These are phyloP conservation scores for Nyssa sinensis DNA, from an alignment of 148 eudicot species.

Conservation along the genomic window DNA sequence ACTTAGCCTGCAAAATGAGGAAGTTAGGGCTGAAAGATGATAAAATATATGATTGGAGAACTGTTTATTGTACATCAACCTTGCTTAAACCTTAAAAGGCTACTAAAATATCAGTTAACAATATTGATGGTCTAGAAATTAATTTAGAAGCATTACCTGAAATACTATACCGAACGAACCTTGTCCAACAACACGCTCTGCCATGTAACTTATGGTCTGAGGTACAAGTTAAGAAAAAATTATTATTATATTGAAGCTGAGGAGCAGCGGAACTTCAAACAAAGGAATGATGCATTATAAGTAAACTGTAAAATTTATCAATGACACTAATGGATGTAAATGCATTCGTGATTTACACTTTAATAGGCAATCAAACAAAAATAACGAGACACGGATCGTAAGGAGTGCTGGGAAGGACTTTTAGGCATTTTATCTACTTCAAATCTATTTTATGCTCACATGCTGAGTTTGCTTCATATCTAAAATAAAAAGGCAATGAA, in stretches of 20 bases:
- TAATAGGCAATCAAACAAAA: background rate
- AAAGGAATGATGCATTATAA: background rate
- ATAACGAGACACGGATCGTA: too few relatives aligned
- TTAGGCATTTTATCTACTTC: background rate
- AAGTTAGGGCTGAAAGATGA: background rate
- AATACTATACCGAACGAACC: conserved; percentile 57
- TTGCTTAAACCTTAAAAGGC: background rate
- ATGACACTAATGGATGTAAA: background rate
- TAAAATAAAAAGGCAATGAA: background rate
- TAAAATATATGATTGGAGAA: background rate
- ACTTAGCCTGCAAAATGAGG: conserved; percentile 36
- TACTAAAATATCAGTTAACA: background rate
- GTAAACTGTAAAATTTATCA: background rate
- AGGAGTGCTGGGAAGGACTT: too few relatives aligned
- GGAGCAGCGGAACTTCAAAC: background rate
- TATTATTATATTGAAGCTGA: background rate
- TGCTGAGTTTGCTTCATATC: background rate
- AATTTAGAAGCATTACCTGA: conserved; percentile 26
- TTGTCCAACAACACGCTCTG: conserved; percentile 54
- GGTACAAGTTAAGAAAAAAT: conserved; percentile 3
- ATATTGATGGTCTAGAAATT: background rate
- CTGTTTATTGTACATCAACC: background rate
- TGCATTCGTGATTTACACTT: background rate
- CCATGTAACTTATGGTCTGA: conserved; percentile 60
- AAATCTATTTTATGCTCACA: background rate